Conservation (phyloP, 2,329 filamentous ascomycete species). For the Rhynchosporium secalis region DNA sequence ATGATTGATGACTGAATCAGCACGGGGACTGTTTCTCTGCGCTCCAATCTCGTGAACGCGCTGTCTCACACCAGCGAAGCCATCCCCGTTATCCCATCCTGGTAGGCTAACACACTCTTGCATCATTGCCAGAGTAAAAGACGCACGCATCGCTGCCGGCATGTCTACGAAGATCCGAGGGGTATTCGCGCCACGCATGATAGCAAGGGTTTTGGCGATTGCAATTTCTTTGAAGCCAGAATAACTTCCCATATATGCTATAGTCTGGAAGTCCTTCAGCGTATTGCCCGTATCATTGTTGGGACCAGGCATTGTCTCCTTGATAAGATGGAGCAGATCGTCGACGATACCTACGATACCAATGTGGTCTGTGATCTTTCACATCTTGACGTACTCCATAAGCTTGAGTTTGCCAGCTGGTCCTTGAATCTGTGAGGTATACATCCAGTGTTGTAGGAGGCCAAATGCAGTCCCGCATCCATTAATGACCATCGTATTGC, state of each 20-base stretch:
- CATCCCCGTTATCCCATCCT: background rate
- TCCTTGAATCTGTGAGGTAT: background rate
- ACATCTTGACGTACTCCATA: background rate
- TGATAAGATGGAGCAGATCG: background rate
- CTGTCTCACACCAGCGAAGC: background rate
- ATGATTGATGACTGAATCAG: background rate
- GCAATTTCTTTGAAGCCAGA: background rate
- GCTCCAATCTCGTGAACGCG: background rate
- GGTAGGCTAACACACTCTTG: background rate
- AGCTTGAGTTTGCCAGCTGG: background rate
- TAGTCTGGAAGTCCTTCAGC: background rate
- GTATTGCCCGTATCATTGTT: background rate
- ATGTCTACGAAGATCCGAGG: background rate
- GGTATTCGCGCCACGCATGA: background rate
- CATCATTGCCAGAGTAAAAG: background rate
- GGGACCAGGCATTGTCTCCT: background rate
- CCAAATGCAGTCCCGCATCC: background rate
- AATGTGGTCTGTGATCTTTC: background rate
- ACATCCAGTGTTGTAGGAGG: constrained; percentile 1
- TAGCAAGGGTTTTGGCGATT: background rate
- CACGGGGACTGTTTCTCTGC: background rate
- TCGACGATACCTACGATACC: background rate
- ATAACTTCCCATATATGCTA: background rate
- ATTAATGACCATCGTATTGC: background rate
- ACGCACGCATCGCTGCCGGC: background rate